Conservation (phyloP, 73 alveolate genomes). For the Paramecium biaurelia region DNA sequence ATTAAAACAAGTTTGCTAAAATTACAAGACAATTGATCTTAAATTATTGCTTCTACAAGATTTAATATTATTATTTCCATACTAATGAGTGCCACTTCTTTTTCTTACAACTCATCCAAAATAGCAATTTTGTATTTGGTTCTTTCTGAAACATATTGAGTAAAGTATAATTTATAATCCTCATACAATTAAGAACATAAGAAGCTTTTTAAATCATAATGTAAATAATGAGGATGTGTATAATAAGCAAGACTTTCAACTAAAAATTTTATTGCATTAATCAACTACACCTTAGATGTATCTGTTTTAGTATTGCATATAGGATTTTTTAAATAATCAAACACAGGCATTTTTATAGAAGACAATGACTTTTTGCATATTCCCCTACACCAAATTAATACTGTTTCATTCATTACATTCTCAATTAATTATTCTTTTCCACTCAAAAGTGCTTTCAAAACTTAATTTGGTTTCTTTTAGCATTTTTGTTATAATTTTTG, state of each 20-base stretch:
- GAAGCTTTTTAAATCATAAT: neutral
- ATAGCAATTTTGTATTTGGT: neutral
- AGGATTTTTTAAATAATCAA: slow-evolving; percentile 11
- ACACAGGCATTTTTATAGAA: neutral
- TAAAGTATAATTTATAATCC: neutral
- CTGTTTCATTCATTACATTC: neutral
- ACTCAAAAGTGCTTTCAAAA: neutral
- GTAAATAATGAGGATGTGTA: slow-evolving; percentile 8
- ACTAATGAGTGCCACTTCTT: neutral
- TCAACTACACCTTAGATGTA: neutral
- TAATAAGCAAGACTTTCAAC: neutral
- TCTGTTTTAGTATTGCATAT: neutral
- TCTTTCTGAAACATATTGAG: neutral
- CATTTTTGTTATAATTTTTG: neutral
- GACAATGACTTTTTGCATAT: neutral
- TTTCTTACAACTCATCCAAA: neutral
- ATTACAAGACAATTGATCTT: neutral
- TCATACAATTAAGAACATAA: neutral
- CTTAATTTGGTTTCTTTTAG: neutral
- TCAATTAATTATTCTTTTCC: neutral
- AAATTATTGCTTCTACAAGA: neutral
- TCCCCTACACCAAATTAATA: neutral
- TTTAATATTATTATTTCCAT: neutral
- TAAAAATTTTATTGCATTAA: neutral
- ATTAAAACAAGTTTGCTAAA: neutral